Evolutionary conservation across 75 land plant species (phyloP).

Genomic region (Chamaecyparis obtusa): DNA sequence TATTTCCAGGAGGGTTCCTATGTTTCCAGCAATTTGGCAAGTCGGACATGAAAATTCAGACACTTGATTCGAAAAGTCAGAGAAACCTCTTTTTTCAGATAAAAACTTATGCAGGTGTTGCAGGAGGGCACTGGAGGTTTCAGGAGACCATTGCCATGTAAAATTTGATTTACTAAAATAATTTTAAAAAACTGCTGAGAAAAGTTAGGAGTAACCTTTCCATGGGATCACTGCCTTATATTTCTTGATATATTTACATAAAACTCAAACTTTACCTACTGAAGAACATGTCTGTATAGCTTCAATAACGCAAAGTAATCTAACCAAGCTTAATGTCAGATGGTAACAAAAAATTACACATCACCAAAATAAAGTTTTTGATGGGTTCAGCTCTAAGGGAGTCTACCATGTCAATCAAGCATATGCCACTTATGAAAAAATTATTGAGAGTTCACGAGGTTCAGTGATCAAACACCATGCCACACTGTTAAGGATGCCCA

Average conservation of each 20-base stretch:
- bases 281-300: background rate
- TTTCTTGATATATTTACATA: background rate
- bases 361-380: background rate
- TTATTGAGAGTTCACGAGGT: background rate
- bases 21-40: too few relatives aligned
- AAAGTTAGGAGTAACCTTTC: too few relatives aligned
- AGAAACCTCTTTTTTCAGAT: too few relatives aligned
- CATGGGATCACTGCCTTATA: too few relatives aligned
- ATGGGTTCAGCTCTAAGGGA: background rate
- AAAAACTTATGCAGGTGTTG: too few relatives aligned
- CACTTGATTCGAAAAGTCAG: too few relatives aligned
- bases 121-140: too few relatives aligned
- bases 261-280: background rate
- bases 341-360: background rate
- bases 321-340: background rate
- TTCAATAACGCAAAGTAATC: background rate
- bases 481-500: background rate
- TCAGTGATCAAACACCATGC: background rate
- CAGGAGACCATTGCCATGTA: too few relatives aligned
- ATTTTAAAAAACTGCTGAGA: too few relatives aligned
- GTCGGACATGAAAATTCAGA: too few relatives aligned
- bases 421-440: background rate
- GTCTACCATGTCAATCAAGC: background rate
- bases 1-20: too few relatives aligned
- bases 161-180: too few relatives aligned